Base-by-base conservation (phyloP, 2,329 filamentous ascomycete species). In the Penicillium verrucosum region DNA sequence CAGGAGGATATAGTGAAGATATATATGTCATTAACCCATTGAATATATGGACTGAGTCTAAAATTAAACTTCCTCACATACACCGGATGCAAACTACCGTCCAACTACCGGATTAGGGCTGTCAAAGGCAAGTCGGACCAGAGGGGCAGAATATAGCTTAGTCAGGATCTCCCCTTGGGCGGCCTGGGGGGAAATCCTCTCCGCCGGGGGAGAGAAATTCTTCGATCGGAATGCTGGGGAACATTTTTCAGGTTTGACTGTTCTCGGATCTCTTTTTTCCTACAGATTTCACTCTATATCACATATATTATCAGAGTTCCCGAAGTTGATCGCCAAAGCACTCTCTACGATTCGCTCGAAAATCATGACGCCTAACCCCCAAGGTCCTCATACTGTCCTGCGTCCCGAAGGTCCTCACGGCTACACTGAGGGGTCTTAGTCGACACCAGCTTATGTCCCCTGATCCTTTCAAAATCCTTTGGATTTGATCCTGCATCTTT, bases 331-430 rank as follows among this genome's bases (percentile, higher is more conserved):
- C 53, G 36, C 23, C 56, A 63, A 64, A 58, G 14, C 27, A 40
- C 23, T 37, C 25, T 32, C 25, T 49, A 25, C 53, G 32, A 64
- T 65, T 64, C 58, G 60, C 43, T 54, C 36, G 46, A 48, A 48
- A 48, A 57, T 48, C 40, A 63, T 67, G 60, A 64, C 61, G 63
- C 56, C 53, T 64, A 56, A 63, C 65, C 68, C 67, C 63, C 71
- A 73, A 72, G 71, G 70, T 73, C 68, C 70, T 60, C 66, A 62
- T 57, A 52, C 48, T 44, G 36, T 32, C 42, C 42, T 30, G 29
- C 54, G 54, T 56, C 56, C 60, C 54, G 37, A 62, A 58, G 56
- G 62, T 67, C 54, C 57, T 55, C 55, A 62, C 57, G 21, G 41
- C 36, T 41, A 37, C 46, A 47, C 27, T 41, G 40, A 48, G 51